These are phyloP conservation scores for Acanthamoeba royreba DNA, from an alignment of 208 protist species.

Conservation along the genomic window DNA sequence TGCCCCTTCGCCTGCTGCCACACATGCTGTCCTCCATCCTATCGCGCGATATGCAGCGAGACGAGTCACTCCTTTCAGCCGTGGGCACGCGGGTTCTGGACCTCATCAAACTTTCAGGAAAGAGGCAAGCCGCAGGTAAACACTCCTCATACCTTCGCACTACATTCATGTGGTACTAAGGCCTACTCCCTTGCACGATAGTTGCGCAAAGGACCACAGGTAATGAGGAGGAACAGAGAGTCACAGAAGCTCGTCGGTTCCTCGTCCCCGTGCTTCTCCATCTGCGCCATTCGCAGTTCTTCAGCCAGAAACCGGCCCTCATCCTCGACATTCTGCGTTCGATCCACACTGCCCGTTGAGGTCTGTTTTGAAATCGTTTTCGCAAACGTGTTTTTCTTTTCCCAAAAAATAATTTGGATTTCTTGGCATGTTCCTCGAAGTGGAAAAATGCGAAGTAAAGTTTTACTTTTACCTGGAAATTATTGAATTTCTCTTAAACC, in stretches of 20 bases:
- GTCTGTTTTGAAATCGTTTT: too few species aligned
- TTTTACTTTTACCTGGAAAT: too few species aligned
- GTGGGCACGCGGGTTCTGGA: background rate
- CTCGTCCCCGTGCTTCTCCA: background rate
- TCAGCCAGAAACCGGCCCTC: background rate
- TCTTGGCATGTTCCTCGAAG: too few species aligned
- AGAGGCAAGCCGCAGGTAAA: background rate
- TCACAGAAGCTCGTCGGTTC: background rate
- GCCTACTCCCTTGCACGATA: background rate
- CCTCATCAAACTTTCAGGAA: background rate
- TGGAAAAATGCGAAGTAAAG: too few species aligned
- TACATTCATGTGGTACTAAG: background rate
- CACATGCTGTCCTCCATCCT: background rate
- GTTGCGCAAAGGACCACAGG: background rate
- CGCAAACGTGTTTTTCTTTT: too few species aligned
- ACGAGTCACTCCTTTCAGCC: background rate
- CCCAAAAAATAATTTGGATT: too few species aligned
- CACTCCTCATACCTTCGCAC: background rate
- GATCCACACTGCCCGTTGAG: too few species aligned
- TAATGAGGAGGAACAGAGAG: background rate
- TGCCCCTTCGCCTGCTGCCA: background rate
- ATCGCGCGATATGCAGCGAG: background rate
- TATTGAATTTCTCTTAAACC: too few species aligned
- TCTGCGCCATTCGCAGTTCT: background rate
- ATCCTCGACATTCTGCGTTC: background rate